Percentiles rank a stretch among this genome's conserved stretches.
Evolutionary conservation across 495 filamentous ascomycete genomes (phyloP).

Genomic region (Clohesyomyces aquaticus): DNA sequence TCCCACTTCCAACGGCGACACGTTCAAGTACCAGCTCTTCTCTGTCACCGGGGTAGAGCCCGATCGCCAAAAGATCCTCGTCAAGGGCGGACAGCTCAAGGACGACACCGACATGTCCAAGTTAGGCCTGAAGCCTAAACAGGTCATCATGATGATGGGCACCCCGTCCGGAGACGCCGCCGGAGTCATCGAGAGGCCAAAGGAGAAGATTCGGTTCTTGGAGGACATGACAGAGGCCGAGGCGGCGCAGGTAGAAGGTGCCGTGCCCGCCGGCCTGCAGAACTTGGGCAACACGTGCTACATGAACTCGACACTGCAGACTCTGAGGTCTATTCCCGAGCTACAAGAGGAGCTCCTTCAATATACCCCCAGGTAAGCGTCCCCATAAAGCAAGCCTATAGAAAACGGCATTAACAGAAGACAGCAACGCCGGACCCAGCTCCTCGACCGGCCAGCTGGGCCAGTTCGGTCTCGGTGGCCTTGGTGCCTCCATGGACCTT

Average conservation of each 20-base stretch:
- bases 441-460: constrained; percentile 57
- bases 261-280: constrained; percentile 83
- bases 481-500: constrained; percentile 69
- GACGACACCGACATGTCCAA: constrained; percentile 87
- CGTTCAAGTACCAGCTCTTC: constrained; percentile 92
- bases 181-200: constrained; percentile 68
- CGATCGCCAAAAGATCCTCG: constrained; percentile 90
- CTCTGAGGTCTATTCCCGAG: constrained; percentile 86
- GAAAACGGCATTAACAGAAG: constrained; percentile 12
- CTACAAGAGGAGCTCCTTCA: constrained; percentile 76
- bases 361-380: constrained; percentile 59
- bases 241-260: constrained; percentile 76
- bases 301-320: constrained; percentile 93
- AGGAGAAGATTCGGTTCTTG: constrained; percentile 81
- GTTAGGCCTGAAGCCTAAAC: constrained; percentile 80
- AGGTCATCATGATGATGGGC: constrained; percentile 96
- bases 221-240: constrained; percentile 99
- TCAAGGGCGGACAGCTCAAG: constrained; percentile 93
- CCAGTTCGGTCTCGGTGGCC: constrained; percentile 63
- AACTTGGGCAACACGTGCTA: constrained; percentile 99
- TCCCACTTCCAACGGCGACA: constrained; percentile 79
- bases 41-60: constrained; percentile 95
- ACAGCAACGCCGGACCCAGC: constrained; percentile 43
- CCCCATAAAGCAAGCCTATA: background rate
- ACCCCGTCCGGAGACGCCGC: constrained; percentile 70